phyloP scores from a whole-genome alignment of 306 rosid genomes.

The Pterocarpus santalinus region DNA sequence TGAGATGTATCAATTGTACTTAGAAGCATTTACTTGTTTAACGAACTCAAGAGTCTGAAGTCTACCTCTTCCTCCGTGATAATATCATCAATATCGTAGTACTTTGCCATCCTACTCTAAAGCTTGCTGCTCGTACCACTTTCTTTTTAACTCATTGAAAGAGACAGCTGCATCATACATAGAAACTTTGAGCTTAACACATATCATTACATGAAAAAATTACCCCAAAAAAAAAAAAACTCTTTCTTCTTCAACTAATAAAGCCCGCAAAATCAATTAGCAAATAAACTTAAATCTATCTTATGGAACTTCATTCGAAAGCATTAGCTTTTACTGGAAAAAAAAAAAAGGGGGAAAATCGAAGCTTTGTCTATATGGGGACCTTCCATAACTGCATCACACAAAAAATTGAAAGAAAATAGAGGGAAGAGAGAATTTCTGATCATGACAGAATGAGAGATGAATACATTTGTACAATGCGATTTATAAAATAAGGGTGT shows the following conservation, averaged over 20 bases:
- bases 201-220: background rate
- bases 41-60: slow-evolving; percentile 3
- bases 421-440: background rate
- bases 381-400: too few species aligned
- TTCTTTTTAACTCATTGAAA: slow-evolving; percentile 46
- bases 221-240: too few species aligned
- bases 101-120: slow-evolving; percentile 65
- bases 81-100: slow-evolving; percentile 88
- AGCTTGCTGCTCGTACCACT: slow-evolving; percentile 36
- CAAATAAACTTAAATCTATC: slow-evolving; percentile 20
- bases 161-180: slow-evolving; percentile 33
- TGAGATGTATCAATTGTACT: slow-evolving; percentile 9
- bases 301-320: background rate
- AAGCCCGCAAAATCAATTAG: slow-evolving; percentile 25
- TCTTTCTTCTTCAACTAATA: background rate
- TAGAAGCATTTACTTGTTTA: background rate
- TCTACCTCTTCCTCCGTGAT: slow-evolving; percentile 82
- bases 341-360: background rate
- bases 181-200: slow-evolving; percentile 18
- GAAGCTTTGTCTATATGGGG: background rate
- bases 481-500: too few species aligned
- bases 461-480: too few species aligned
- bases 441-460: background rate
- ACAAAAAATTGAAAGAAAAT: background rate
- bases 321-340: background rate